Base-by-base conservation (phyloP, 139 green algal genomes). In the Ettlia oleoabundans region DNA sequence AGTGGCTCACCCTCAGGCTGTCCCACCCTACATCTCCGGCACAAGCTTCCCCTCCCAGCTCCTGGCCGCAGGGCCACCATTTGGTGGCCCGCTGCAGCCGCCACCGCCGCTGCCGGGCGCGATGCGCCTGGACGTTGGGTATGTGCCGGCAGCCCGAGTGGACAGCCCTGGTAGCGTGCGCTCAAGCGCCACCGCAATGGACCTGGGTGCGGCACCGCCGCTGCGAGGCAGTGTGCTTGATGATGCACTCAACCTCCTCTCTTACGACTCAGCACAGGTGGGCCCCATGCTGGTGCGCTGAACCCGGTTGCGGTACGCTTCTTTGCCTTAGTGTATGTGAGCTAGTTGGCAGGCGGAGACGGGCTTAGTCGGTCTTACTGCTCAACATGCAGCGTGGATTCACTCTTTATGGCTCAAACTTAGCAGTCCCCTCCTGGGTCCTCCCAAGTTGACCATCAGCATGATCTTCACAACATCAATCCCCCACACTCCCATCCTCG, bases 221-320 rank as follows among this genome's bases (percentile, higher is more conserved):
- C 68, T 61, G 41, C 68, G 33, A 8, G 65, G 65, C 18, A 33
- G 21, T 22, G 72, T 79, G 35, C 74, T 90, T 43, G 80, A 89
- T 24, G 67, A 87, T 51, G 86, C 84, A 1, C 86, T 82, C 15
- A 67, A 76, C 41, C 68, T 90, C 68, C 78, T 89, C 13, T 40
- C 55, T 7, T 83, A 85, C 73, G 70, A 86, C 40, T 64, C 68
- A 1, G 40, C 80, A 4, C 69, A 80, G 37, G 83, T 73, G 51
- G 1, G 82, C 2, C 18, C n/a, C 10, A 4, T 2, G 33, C 35
- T n/a, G 55, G 15, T 9, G 5, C 18, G 18, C 55, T n/a, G 18
- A 32, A 5, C 18, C 15, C 55, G 5, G 55, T n/a, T 28, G 55
- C 21, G 47, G 47, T 30, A 3, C 10, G n/a, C n/a, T n/a, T n/a